Percentiles rank a stretch among this genome's conserved stretches.
These are phyloP conservation scores for Penicillium sp. DNA, from an alignment of 2,329 filamentous ascomycete genomes.

Conservation along the genomic window DNA sequence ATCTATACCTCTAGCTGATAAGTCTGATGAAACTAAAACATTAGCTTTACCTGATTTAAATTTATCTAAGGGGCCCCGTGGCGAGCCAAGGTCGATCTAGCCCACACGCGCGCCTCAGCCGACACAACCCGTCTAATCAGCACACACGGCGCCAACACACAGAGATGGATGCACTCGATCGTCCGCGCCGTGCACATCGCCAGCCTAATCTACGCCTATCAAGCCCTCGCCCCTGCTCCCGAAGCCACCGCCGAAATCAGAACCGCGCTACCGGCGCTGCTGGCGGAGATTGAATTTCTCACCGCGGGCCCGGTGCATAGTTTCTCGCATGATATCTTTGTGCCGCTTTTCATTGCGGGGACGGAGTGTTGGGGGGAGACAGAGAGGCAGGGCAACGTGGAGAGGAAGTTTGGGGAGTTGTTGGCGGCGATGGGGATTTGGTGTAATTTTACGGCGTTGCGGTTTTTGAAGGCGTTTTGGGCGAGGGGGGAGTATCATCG, in stretches of 20 bases:
- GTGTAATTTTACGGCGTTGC: slow-evolving; percentile 17
- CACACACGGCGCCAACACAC: slow-evolving; percentile 5
- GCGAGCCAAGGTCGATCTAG: slow-evolving; percentile 13
- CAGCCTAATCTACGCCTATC: slow-evolving; percentile 23
- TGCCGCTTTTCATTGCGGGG: slow-evolving; percentile 26
- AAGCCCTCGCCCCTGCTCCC: slow-evolving; percentile 14
- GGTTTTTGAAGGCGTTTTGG: slow-evolving; percentile 25
- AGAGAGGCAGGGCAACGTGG: slow-evolving; percentile 1
- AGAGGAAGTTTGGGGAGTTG: slow-evolving; percentile 7
- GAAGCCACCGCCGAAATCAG: not conserved
- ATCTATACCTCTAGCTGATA: too few relatives aligned
- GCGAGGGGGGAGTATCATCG: slow-evolving; percentile 11
- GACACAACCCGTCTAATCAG: slow-evolving; percentile 3
- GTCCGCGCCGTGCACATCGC: slow-evolving; percentile 20
- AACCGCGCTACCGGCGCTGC: not conserved
- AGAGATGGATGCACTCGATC: slow-evolving; percentile 9
- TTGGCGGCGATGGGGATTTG: slow-evolving; percentile 13
- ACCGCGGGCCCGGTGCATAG: slow-evolving; percentile 4
- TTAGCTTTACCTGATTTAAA: too few relatives aligned
- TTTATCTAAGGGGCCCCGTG: too few relatives aligned
- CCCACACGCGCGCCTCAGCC: slow-evolving; percentile 7
- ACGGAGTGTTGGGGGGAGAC: slow-evolving; percentile 15
- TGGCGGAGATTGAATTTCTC: slow-evolving; percentile 5
- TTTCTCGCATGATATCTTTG: slow-evolving; percentile 27
- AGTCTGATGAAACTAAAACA: too few relatives aligned